phyloP scores from a whole-genome alignment of 805 yeast species.

The Myxozyma kluyveri region DNA sequence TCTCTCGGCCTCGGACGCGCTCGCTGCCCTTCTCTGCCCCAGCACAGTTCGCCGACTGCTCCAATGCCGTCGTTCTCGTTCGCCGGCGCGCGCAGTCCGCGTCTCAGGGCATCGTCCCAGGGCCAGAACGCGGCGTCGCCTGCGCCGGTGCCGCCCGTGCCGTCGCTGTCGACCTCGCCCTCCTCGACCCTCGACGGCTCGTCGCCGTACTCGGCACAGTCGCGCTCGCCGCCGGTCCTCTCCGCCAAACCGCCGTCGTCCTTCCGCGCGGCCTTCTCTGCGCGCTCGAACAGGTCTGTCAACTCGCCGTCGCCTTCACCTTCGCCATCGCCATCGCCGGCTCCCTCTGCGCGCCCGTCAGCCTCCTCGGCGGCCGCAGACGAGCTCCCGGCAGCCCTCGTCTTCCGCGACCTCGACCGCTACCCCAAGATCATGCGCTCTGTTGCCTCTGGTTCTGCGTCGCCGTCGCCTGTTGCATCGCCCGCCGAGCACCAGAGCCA shows the following conservation, averaged over 20 bases:
- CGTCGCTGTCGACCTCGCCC: constrained; percentile 1
- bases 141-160: neutral
- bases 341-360: neutral
- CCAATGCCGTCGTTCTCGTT: neutral
- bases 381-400: constrained; percentile 7
- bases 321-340: neutral
- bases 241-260: neutral
- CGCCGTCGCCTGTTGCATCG: neutral
- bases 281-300: no score
- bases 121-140: neutral
- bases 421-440: constrained; percentile 17
- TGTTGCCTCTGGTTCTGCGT: neutral
- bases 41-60: no score
- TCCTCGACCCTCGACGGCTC: constrained; percentile 1
- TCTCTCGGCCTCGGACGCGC: no score
- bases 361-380: neutral
- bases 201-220: neutral
- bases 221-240: constrained; percentile 7
- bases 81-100: neutral
- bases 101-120: neutral
- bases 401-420: constrained; percentile 23
- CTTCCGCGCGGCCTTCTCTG: no score
- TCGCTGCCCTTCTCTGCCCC: no score
- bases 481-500: neutral
- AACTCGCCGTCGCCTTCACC: neutral